Evolutionary conservation across 306 rosid genomes (phyloP).

Genomic region (Clitoria ternatea): DNA sequence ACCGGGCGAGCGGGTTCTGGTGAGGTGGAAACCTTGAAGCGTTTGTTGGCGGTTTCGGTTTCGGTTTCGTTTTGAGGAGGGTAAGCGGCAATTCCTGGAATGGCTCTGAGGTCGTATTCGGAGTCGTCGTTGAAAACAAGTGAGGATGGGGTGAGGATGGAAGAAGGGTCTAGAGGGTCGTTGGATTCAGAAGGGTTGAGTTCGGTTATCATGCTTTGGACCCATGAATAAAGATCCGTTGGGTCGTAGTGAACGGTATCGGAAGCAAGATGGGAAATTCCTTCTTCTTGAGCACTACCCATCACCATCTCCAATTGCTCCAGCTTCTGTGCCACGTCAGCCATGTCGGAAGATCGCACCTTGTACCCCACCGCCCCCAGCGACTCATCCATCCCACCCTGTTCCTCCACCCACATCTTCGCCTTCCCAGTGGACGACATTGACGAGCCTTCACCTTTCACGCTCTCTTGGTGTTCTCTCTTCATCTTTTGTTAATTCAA

Average conservation of each 20-base stretch:
- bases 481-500: constrained; percentile 42
- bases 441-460: constrained; percentile 35
- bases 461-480: constrained; percentile 38
- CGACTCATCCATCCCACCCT: constrained; percentile 51
- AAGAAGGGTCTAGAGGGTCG: constrained; percentile 5
- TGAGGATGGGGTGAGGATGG: not conserved
- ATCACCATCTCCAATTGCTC: constrained; percentile 78
- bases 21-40: constrained; percentile 28
- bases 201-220: constrained; percentile 69
- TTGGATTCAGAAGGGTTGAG: constrained; percentile 36
- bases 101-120: constrained; percentile 75
- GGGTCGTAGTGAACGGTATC: constrained; percentile 83
- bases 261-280: constrained; percentile 54
- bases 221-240: constrained; percentile 76
- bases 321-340: constrained; percentile 69
- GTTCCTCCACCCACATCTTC: constrained; percentile 41
- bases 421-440: constrained; percentile 32
- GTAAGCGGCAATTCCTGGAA: constrained; percentile 72
- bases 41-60: constrained; percentile 16
- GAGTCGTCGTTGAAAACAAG: constrained; percentile 55
- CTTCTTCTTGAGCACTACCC: constrained; percentile 64
- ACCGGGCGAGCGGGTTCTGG: constrained; percentile 53
- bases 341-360: constrained; percentile 72
- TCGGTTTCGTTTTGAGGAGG: constrained; percentile 31
- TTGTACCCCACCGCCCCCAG: constrained; percentile 75